A percentile compares a stretch with the other conserved stretches of the same genome.
Conservation (phyloP, 352 stramenopile genomes). For the Globisporangium spinosum region DNA sequence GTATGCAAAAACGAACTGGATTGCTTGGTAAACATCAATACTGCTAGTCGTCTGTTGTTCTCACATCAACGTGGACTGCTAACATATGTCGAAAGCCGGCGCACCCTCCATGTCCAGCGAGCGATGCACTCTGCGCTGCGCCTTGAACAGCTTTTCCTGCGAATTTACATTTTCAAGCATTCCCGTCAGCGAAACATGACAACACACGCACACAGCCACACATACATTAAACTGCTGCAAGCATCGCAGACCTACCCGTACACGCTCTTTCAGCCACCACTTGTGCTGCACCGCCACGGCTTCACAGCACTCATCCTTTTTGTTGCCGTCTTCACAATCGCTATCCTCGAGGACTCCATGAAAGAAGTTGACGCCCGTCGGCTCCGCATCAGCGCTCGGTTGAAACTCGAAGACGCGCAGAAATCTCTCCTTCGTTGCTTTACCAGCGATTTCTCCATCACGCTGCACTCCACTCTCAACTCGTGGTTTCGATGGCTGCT, state of each 20-base stretch:
- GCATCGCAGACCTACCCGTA: neutral
- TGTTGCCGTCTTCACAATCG: neutral
- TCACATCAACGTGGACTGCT: neutral
- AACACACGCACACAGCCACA: neutral
- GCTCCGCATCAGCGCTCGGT: neutral
- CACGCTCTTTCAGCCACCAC: constrained; percentile 13
- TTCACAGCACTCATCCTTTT: neutral
- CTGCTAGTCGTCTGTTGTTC: neutral
- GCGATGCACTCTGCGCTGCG: constrained; percentile 11
- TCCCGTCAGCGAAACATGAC: neutral
- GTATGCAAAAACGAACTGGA: neutral
- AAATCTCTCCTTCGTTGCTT: neutral
- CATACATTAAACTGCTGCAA: neutral
- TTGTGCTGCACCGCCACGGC: constrained; percentile 3
- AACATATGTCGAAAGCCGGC: neutral
- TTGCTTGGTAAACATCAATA: neutral
- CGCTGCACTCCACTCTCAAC: neutral
- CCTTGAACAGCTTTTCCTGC: constrained; percentile 14
- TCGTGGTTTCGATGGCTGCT: constrained; percentile 11
- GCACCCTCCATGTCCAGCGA: constrained; percentile 5
- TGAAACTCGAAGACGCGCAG: constrained; percentile 15
- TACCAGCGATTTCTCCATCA: neutral
- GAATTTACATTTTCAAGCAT: neutral
- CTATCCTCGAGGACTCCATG: neutral
- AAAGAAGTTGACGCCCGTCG: neutral